phyloP scores from a whole-genome alignment of 2,329 filamentous ascomycete species.

The Fusarium sambucinum region DNA sequence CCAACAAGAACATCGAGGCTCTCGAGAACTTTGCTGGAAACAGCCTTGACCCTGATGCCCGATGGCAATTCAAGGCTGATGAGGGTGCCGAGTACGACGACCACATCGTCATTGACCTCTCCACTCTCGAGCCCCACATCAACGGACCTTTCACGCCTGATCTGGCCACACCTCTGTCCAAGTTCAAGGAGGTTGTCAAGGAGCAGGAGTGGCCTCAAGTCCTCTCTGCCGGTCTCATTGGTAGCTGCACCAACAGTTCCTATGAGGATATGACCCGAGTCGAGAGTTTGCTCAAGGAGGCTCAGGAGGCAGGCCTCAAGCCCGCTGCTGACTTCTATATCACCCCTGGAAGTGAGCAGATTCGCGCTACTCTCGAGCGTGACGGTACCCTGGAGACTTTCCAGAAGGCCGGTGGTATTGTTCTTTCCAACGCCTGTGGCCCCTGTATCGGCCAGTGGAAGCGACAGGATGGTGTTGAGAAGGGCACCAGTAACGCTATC shows the following conservation, averaged over 20 bases:
- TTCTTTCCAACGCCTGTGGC: slow-evolving; percentile 95
- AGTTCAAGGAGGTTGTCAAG: slow-evolving; percentile 95
- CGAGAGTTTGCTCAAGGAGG: slow-evolving; percentile 83
- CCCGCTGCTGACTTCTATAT: slow-evolving; percentile 94
- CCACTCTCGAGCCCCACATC: slow-evolving; percentile 95
- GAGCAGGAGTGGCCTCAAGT: slow-evolving; percentile 96
- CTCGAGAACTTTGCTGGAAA: slow-evolving; percentile 66
- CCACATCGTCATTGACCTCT: slow-evolving; percentile 95
- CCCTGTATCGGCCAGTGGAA: slow-evolving; percentile 96
- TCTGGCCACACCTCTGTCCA: slow-evolving; percentile 96
- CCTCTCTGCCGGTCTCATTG: slow-evolving; percentile 95
- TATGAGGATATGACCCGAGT: slow-evolving; percentile 94
- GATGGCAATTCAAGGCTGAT: slow-evolving; percentile 80
- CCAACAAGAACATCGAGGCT: slow-evolving; percentile 74
- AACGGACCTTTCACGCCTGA: slow-evolving; percentile 99
- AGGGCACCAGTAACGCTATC: slow-evolving; percentile 92
- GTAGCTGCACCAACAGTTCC: slow-evolving; percentile 94
- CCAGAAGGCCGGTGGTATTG: slow-evolving; percentile 94
- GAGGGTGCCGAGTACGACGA: slow-evolving; percentile 91
- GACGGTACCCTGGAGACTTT: slow-evolving; percentile 94
- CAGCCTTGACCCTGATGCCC: slow-evolving; percentile 59
- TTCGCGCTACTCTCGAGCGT: slow-evolving; percentile 90
- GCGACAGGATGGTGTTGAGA: slow-evolving; percentile 84
- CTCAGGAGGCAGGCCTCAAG: slow-evolving; percentile 92
- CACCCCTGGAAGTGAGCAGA: slow-evolving; percentile 96